Conservation (phyloP, 1,139 yeast species). For the Kluyveromyces sp. region DNA sequence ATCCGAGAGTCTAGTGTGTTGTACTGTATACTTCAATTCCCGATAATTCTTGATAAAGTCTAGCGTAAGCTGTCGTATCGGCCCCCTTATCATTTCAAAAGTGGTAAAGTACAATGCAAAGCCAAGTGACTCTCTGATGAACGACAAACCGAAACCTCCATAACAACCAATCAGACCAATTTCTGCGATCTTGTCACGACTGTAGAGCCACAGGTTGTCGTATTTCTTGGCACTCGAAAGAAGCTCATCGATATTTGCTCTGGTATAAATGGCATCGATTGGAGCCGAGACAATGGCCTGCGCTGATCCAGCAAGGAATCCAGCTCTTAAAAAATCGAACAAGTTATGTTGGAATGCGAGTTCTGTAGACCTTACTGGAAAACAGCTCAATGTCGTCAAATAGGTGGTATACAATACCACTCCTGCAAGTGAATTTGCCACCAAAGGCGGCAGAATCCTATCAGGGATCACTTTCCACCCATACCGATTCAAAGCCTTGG, state of each 20-base stretch:
- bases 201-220: conserved; percentile 71
- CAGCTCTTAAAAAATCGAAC: conserved; percentile 67
- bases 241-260: conserved; percentile 71
- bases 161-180: conserved; percentile 80
- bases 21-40: conserved; percentile 25
- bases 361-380: conserved; percentile 10
- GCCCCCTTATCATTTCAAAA: conserved; percentile 75
- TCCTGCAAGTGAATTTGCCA: conserved; percentile 86
- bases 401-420: conserved; percentile 78
- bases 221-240: conserved; percentile 50
- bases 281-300: conserved; percentile 95
- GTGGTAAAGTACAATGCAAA: conserved; percentile 82
- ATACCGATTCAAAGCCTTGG: conserved; percentile 61
- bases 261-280: conserved; percentile 78
- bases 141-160: conserved; percentile 76
- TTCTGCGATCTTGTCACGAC: conserved; percentile 57
- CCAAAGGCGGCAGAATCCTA: conserved; percentile 73
- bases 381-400: conserved; percentile 41
- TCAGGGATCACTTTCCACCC: conserved; percentile 90
- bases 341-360: conserved; percentile 23
- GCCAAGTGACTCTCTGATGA: conserved; percentile 75
- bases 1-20: conserved; percentile 13
- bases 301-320: conserved; percentile 75
- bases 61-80: conserved; percentile 46
- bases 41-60: conserved; percentile 31